Evolutionary conservation across 73 alveolate species (phyloP), one percentile per base, ranked within the genome.

Genomic region (Paramecium primaurelia): DNA sequence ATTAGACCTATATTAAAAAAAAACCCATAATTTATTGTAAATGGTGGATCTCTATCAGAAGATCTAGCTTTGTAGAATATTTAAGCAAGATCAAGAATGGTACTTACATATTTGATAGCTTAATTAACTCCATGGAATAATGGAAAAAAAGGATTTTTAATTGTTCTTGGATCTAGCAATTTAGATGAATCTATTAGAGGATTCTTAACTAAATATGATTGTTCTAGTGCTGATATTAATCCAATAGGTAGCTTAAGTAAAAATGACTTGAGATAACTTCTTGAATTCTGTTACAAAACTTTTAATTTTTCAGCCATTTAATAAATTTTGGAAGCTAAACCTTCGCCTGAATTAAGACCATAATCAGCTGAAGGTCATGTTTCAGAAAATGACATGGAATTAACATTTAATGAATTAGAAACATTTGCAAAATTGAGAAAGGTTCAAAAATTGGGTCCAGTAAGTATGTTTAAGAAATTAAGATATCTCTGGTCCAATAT

Each of bases 131-230:
- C 99, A 16, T 98, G 99, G 99, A 96, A 93, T 16, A 71, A 93
- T 14, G 95, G 94, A 7, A 54, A 89, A 16, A 42, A 93, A 20
- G 96, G 96, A 77, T 96, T 96, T 22, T 93, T 95, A 69, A 69
- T 97, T 30, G 96, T 95, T 9, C 91, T 96, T 14, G 99, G 98
- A 1, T 88, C 98, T 34, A 97, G 98, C n/a, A 97, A 98, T 88
- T 94, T 98, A 84, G 98, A 95, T 77, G 99, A 98, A 93, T 98
- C 97, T 28, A 92, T 98, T 36, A 97, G 99, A 44, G 99, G 99
- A 1, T 96, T 96, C 83, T 86, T 96, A 94, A 97, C 99, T 26
- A 98, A 98, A 87, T 98, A 98, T 85, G 99, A 98, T 92, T 96
- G 99, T 93, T 93, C 97, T 25, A 85, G 98, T 6, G 99, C 99